Percentiles rank a stretch among this genome's conserved stretches.
phyloP scores from a whole-genome alignment of 345 rosid species.

The Corymbia maculata region DNA sequence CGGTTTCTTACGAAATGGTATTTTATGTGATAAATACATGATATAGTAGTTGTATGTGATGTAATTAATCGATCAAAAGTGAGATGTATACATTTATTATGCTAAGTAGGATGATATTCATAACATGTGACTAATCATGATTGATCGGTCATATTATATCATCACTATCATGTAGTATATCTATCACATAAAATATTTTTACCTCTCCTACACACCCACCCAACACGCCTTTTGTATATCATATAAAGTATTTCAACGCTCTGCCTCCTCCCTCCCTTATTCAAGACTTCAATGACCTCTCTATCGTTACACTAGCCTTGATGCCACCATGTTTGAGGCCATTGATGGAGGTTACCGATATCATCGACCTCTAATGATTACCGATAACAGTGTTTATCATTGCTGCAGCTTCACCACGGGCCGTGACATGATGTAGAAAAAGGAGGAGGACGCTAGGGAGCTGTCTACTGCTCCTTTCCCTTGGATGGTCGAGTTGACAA shows the following conservation, averaged over 20 bases:
- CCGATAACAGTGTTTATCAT: not conserved
- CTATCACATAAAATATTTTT: not conserved
- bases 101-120: not conserved
- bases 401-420: not conserved
- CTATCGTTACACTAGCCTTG: no score
- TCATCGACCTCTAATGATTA: not conserved
- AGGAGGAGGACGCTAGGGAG: not conserved
- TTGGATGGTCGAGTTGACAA: not conserved
- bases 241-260: no score
- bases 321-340: not conserved
- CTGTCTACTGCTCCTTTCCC: not conserved
- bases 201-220: not conserved
- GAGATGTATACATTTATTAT: not conserved
- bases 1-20: not conserved
- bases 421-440: not conserved
- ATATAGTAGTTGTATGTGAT: not conserved
- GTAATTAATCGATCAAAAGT: not conserved
- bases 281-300: no score
- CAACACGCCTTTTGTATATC: no score
- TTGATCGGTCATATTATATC: not conserved
- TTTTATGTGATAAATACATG: no score
- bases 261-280: no score
- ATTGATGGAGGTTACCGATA: not conserved
- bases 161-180: not conserved
- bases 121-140: rapidly evolving